Evolutionary conservation across 2,329 filamentous ascomycete species (phyloP).

Genomic region (Clarireedia sp.): DNA sequence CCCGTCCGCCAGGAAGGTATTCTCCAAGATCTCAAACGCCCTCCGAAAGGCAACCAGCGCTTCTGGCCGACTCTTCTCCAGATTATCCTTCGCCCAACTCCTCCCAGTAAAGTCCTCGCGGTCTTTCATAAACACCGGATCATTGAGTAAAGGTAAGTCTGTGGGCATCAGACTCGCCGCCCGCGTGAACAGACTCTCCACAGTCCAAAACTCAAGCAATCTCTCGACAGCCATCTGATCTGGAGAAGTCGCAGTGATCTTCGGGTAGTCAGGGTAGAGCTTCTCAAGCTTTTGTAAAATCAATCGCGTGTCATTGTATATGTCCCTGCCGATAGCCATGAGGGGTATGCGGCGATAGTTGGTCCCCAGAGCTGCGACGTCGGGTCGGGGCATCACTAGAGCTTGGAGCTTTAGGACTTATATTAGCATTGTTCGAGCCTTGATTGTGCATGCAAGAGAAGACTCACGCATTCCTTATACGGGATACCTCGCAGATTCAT

Average conservation of each 20-base stretch:
- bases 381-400: conserved; percentile 55
- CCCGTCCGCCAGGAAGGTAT: conserved; percentile 55
- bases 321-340: conserved; percentile 55
- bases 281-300: conserved; percentile 58
- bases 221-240: conserved; percentile 34
- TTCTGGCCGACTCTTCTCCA: conserved; percentile 42
- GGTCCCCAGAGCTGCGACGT: conserved; percentile 52
- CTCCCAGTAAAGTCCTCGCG: conserved; percentile 38
- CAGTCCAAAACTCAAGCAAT: conserved; percentile 48
- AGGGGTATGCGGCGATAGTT: conserved; percentile 63
- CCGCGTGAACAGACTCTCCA: conserved; percentile 32
- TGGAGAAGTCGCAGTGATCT: not conserved
- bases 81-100: conserved; percentile 33
- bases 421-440: conserved; percentile 2
- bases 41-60: conserved; percentile 47
- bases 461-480: conserved; percentile 58
- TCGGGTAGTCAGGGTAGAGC: conserved; percentile 35
- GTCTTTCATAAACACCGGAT: conserved; percentile 54
- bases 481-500: conserved; percentile 56
- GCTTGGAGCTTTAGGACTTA: conserved; percentile 42
- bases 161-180: not conserved
- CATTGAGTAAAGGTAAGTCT: conserved; percentile 33
- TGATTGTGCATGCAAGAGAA: not conserved
- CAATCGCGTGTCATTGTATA: conserved; percentile 63
- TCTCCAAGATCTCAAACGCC: conserved; percentile 52